phyloP scores from a whole-genome alignment of 768 basidiomycete species.

The Chalciporus chontae region DNA sequence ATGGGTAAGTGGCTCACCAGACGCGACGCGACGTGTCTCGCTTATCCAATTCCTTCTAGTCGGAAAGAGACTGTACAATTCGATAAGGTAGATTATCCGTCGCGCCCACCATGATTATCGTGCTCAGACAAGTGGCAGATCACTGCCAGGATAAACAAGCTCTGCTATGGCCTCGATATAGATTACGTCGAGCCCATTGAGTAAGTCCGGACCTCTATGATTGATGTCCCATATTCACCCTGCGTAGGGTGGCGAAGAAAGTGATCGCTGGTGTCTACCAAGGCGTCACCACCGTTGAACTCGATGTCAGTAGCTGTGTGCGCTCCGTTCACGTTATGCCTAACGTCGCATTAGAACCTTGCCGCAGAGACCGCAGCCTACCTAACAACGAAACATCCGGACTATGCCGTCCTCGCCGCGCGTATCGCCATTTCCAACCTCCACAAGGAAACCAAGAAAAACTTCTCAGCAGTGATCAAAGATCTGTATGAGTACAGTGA shows the following conservation, averaged over 20 bases:
- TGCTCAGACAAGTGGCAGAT: conserved; percentile 48
- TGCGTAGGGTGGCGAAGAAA: conserved; percentile 77
- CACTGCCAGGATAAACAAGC: conserved; percentile 80
- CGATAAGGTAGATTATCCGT: conserved; percentile 64
- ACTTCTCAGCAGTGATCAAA: conserved; percentile 85
- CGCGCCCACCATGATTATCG: conserved; percentile 10
- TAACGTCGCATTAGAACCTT: conserved; percentile 61
- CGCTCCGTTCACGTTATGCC: not conserved
- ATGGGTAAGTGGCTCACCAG: conserved; percentile 39
- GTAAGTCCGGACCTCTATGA: conserved; percentile 25
- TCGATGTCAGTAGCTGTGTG: conserved; percentile 64
- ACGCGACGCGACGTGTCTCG: conserved; percentile 24
- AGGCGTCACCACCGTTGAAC: conserved; percentile 95
- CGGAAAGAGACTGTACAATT: conserved; percentile 93
- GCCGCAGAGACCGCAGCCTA: conserved; percentile 97
- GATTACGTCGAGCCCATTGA: conserved; percentile 94
- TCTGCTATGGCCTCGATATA: conserved; percentile 93
- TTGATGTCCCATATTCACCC: conserved; percentile 3
- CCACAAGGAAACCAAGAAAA: conserved; percentile 99
- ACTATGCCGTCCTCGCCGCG: conserved; percentile 97
- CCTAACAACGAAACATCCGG: conserved; percentile 95
- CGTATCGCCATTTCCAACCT: conserved; percentile 98
- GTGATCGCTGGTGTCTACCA: conserved; percentile 92
- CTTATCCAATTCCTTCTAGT: conserved; percentile 31
- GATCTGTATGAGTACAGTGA: conserved; percentile 87